These are phyloP conservation scores for Jatropha multifida DNA, from an alignment of 441 rosid species.

Conservation along the genomic window DNA sequence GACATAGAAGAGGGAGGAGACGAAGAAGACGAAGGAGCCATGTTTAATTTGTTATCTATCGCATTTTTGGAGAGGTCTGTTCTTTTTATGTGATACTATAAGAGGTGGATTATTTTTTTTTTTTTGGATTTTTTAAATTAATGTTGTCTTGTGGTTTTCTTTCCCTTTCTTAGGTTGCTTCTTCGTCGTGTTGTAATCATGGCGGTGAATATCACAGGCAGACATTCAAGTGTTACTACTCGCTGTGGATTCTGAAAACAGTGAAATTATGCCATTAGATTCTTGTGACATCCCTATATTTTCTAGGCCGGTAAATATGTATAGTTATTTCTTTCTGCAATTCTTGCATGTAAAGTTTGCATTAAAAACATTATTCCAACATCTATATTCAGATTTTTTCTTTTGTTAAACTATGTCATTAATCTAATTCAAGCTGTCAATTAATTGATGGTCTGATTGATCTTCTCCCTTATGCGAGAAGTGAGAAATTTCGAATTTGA, in stretches of 20 bases:
- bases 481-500: no score
- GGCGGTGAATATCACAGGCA: slow-evolving; percentile 31
- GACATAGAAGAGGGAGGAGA: slow-evolving; percentile 53
- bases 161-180: slow-evolving; percentile 27
- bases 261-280: neutral
- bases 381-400: no score
- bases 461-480: no score
- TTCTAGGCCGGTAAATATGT: neutral
- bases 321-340: neutral
- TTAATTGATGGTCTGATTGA: no score
- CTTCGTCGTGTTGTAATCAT: slow-evolving; percentile 55
- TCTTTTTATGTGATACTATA: no score
- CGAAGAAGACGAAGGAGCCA: slow-evolving; percentile 71
- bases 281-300: neutral
- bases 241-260: slow-evolving; percentile 9
- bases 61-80: slow-evolving; percentile 6
- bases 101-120: neutral
- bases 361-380: no score
- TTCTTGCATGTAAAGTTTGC: no score
- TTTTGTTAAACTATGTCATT: no score
- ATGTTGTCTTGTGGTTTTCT: slow-evolving; percentile 22
- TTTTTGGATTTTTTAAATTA: neutral
- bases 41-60: slow-evolving; percentile 22
- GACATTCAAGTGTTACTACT: slow-evolving; percentile 18
- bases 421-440: no score